Evolutionary conservation across 768 basidiomycete genomes (phyloP), one percentile per base, ranked within the genome.

Genomic region (Tulasnella sp.): DNA sequence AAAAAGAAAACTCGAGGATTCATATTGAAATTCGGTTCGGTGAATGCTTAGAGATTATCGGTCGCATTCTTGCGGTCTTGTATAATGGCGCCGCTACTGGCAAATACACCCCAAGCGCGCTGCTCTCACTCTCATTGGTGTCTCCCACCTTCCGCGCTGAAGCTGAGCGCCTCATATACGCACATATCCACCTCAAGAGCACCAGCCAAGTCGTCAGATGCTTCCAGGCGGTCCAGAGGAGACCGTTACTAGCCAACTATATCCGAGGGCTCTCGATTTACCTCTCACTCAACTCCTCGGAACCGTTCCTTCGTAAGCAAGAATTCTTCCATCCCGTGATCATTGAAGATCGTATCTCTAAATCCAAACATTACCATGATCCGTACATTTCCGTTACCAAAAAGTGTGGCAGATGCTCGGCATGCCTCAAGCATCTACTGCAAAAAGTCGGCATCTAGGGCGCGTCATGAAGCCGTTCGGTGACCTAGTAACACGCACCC

Each of bases 61-160:
- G 56, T 24, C 22, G 56, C 24, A 58, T 58, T n/a, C 45, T 58
- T 25, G 43, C 45, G 38, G 22, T 55, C 22, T 9, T 58, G n/a
- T 58, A 58, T 38, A 38, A 38, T 15, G 34, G 34, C 38, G 19
- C 12, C 21, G 45, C 56, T n/a, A 46, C 3, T 21, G 8, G 27
- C 27, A 49, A 58, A 29, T 45, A 45, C 44, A 5, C 24, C 22
- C 22, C 50, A 22, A 58, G 48, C 19, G 45, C 48, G 15, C 22
- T 48, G 21, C 46, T 58, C 24, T 31, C 56, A 3, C 48, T 58
- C 3, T 19, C 42, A 2, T 44, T 24, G 12, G 56, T 58, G 27
- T 58, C 56, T 29, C 56, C 56, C 22, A 58, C 31, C 1, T 58
- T 58, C 56, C 45, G 56, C 9, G 44, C 38, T 4, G 56, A 58